A percentile compares a stretch with the other conserved stretches of the same genome.
Evolutionary conservation across 163 green algal species (phyloP).

Genomic region (Volvox carteri): DNA sequence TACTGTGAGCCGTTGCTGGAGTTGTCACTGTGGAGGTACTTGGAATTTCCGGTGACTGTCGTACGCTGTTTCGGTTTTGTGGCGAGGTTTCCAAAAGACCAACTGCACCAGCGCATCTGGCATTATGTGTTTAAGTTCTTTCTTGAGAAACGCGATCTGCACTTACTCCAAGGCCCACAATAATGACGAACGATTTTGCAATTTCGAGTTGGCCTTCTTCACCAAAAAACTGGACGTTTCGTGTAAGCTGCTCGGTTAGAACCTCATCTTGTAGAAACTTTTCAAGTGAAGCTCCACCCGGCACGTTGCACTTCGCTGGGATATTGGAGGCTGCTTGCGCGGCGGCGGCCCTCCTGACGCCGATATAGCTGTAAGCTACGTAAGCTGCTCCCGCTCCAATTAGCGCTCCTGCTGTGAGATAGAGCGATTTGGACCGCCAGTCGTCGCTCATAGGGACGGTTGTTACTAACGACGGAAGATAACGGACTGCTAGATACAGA

Average conservation of each 20-base stretch:
- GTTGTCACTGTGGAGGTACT: no score
- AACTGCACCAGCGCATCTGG: no score
- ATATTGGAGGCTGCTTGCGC: no score
- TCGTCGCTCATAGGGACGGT: constrained; percentile 16
- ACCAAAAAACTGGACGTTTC: constrained; percentile 97
- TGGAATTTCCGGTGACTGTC: no score
- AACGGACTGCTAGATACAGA: neutral
- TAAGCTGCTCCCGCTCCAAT: constrained; percentile 16
- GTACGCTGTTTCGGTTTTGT: no score
- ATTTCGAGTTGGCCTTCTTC: constrained; percentile 83
- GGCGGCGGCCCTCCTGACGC: no score
- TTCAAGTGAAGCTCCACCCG: neutral
- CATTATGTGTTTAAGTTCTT: no score
- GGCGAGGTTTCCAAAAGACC: no score
- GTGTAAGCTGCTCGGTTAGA: constrained; percentile 88
- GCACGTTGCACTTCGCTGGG: neutral
- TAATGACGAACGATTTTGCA: constrained; percentile 90
- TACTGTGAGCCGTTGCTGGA: no score
- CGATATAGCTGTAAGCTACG: neutral
- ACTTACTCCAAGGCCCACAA: constrained; percentile 94
- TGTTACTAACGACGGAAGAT: neutral
- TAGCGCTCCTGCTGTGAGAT: neutral
- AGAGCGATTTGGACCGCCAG: constrained; percentile 18
- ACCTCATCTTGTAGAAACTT: constrained; percentile 69
- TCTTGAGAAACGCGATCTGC: no score